phyloP scores from a whole-genome alignment of 306 rosid genomes.

The Acmispon strigosus region DNA sequence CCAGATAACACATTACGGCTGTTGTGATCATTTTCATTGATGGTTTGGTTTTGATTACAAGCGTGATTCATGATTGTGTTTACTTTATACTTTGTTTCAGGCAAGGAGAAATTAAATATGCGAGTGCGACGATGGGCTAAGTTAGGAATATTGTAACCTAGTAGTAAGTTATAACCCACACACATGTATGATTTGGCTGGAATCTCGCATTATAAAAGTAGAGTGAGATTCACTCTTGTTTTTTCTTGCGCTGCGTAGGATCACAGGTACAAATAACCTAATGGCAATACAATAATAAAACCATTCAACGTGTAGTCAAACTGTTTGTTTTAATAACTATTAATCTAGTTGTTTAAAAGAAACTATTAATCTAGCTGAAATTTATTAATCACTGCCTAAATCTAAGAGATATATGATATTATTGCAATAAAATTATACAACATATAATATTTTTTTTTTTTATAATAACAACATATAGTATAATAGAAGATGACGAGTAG shows the following conservation, averaged over 20 bases:
- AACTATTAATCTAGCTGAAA: no score
- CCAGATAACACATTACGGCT: no score
- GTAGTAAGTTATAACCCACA: no score
- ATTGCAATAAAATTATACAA: no score
- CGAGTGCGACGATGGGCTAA: neutral
- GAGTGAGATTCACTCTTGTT: neutral
- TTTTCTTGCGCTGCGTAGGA: neutral
- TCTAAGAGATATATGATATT: neutral
- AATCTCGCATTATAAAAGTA: neutral
- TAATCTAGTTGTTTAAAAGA: no score
- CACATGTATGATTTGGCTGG: neutral
- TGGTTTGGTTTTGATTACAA: slow-evolving; percentile 1
- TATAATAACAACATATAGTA: no score
- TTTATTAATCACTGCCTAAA: neutral
- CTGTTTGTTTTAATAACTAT: neutral
- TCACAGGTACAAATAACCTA: neutral
- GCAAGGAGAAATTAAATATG: neutral
- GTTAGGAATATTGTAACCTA: neutral
- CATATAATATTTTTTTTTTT: no score
- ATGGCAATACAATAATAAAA: neutral
- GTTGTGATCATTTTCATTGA: neutral
- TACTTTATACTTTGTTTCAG: neutral
- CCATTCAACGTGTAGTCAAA: neutral
- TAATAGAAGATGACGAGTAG: neutral
- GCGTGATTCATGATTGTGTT: slow-evolving; percentile 15